Evolutionary conservation across 495 filamentous ascomycete genomes (phyloP).

Genomic region (Aspergillus ostianus): DNA sequence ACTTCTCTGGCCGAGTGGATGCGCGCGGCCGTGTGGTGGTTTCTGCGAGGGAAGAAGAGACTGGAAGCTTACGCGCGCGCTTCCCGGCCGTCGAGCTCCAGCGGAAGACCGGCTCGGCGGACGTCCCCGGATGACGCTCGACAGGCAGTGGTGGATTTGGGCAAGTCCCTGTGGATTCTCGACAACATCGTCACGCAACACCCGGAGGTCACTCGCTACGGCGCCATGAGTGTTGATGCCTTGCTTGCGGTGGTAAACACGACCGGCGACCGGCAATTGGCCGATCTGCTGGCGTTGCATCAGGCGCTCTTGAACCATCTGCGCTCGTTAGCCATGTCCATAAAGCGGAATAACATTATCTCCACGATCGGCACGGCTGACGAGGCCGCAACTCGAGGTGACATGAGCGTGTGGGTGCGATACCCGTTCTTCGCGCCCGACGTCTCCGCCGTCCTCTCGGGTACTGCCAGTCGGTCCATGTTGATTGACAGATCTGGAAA

Average conservation of each 20-base stretch:
- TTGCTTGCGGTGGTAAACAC: conserved; percentile 42
- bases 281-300: conserved; percentile 51
- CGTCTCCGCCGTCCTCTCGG: conserved; percentile 62
- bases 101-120: conserved; percentile 16
- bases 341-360: conserved; percentile 76
- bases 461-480: conserved; percentile 51
- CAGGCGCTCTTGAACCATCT: conserved; percentile 60
- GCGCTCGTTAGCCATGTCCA: conserved; percentile 71
- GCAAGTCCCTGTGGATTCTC: conserved; percentile 80
- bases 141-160: conserved; percentile 75
- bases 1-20: conserved; percentile 64
- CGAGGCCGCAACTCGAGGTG: conserved; percentile 61
- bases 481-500: conserved; percentile 36
- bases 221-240: conserved; percentile 43
- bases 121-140: conserved; percentile 31
- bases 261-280: conserved; percentile 47
- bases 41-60: conserved; percentile 69
- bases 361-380: conserved; percentile 45
- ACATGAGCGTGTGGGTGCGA: conserved; percentile 72
- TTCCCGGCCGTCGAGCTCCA: conserved; percentile 45
- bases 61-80: conserved; percentile 69
- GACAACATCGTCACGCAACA: conserved; percentile 58
- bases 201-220: conserved; percentile 51
- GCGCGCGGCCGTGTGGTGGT: conserved; percentile 81
- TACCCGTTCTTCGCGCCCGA: conserved; percentile 70